These are phyloP conservation scores for Corylus heterophylla DNA, from an alignment of 306 rosid genomes.

Conservation along the genomic window DNA sequence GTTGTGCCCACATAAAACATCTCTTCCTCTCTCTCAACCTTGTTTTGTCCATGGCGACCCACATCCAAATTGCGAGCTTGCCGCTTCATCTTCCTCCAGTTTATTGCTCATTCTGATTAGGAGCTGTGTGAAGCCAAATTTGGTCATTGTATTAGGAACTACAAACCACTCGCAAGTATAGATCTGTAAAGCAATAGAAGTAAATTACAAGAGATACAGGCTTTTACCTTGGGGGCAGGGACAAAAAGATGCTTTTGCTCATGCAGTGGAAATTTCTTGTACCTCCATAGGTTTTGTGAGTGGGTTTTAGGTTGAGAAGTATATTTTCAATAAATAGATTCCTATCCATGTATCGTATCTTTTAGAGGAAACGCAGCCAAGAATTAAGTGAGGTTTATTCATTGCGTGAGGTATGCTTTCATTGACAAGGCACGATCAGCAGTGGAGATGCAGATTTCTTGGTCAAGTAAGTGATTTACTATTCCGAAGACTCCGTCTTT, in stretches of 20 bases:
- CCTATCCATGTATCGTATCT: neutral
- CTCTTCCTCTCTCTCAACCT: neutral
- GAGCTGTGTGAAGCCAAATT: neutral
- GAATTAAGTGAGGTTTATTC: constrained; percentile 22
- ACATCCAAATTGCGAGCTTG: too few species aligned
- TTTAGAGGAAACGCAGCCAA: constrained; percentile 23
- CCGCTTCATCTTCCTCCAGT: neutral
- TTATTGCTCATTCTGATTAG: neutral
- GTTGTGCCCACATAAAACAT: neutral
- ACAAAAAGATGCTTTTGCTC: neutral
- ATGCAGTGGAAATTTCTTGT: neutral
- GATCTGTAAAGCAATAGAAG: neutral
- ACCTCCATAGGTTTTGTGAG: neutral
- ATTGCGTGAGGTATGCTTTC: constrained; percentile 27
- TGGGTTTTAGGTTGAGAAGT: neutral
- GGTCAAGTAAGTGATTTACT: constrained; percentile 43
- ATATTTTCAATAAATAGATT: neutral
- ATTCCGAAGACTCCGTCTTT: neutral
- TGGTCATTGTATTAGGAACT: neutral
- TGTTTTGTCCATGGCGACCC: neutral
- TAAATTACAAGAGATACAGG: neutral
- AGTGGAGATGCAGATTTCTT: constrained; percentile 36
- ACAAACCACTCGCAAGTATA: too few species aligned
- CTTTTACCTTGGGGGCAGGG: neutral
- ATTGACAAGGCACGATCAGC: constrained; percentile 35